phyloP scores from a whole-genome alignment of 371 early-diverging fungal genomes.

The Dichotomocladium elegans region DNA sequence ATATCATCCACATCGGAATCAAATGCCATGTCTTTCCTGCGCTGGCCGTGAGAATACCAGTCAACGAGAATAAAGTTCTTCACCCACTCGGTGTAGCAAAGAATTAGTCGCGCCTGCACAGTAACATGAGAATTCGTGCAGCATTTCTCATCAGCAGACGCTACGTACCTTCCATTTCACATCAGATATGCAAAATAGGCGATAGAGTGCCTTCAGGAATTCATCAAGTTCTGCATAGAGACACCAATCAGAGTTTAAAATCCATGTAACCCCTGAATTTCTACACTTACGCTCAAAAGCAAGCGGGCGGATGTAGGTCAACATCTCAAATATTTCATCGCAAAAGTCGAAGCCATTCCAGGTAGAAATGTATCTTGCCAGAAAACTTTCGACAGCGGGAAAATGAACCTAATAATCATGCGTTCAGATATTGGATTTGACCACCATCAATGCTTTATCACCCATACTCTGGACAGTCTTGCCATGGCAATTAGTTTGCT shows the following conservation, averaged over 20 bases:
- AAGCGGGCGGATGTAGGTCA: conserved; percentile 43
- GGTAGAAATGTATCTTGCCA: conserved; percentile 33
- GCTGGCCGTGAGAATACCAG: conserved; percentile 40
- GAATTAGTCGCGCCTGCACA: conserved; percentile 35
- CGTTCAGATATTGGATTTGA: background rate
- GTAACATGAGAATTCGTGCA: background rate
- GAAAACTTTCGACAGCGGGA: conserved; percentile 42
- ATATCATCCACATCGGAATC: conserved; percentile 22
- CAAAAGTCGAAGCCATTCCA: conserved; percentile 54
- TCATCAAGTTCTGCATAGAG: background rate
- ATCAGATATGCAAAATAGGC: conserved; percentile 35
- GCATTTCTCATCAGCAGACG: background rate
- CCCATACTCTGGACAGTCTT: conserved; percentile 39
- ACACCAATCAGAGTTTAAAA: conserved; percentile 14
- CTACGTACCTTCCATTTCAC: conserved; percentile 45
- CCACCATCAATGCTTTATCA: background rate
- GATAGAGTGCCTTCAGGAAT: conserved; percentile 42
- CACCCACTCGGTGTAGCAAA: conserved; percentile 41
- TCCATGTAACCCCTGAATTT: background rate
- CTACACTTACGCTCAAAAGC: conserved; percentile 37
- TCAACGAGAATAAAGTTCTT: conserved; percentile 49
- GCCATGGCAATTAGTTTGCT: conserved; percentile 31
- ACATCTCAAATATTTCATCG: conserved; percentile 45
- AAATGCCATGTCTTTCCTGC: conserved; percentile 10
- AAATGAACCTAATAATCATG: conserved; percentile 36